A percentile compares a stretch with the other conserved stretches of the same genome.
phyloP scores from a whole-genome alignment of 805 yeast species.

The Ogataea thermomethanolica region DNA sequence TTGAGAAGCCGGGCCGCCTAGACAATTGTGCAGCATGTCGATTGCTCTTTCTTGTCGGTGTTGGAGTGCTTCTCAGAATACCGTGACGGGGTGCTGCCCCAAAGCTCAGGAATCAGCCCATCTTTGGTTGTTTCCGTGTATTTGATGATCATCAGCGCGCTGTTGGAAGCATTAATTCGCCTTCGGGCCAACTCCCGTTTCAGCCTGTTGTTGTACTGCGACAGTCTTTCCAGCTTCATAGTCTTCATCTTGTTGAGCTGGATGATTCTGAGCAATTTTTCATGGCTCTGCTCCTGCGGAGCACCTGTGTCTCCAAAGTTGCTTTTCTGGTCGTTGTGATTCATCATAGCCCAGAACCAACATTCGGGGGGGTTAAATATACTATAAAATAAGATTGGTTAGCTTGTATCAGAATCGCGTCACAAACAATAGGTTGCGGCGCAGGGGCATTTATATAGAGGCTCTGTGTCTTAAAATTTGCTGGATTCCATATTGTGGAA shows the following conservation, averaged over 20 bases:
- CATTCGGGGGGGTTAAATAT: slow-evolving; percentile 1
- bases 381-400: not conserved
- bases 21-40: slow-evolving; percentile 29
- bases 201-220: slow-evolving; percentile 52
- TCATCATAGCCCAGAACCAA: not conserved
- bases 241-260: slow-evolving; percentile 43
- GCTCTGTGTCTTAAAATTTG: not conserved
- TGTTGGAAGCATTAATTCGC: slow-evolving; percentile 62
- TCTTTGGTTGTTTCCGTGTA: slow-evolving; percentile 44
- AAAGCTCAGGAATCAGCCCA: slow-evolving; percentile 42
- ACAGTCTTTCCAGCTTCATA: slow-evolving; percentile 58
- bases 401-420: slow-evolving; percentile 8
- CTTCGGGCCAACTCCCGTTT: slow-evolving; percentile 50
- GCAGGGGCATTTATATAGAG: not conserved
- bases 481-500: not conserved
- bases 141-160: slow-evolving; percentile 46
- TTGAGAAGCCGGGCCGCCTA: not conserved
- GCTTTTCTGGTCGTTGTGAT: not conserved
- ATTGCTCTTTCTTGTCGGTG: not conserved
- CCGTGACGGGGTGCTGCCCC: slow-evolving; percentile 39
- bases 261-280: slow-evolving; percentile 25
- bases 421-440: slow-evolving; percentile 1
- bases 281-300: slow-evolving; percentile 21
- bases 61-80: slow-evolving; percentile 27
- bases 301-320: not conserved